phyloP scores from a whole-genome alignment of 805 yeast genomes.

The Ogataea polymorpha region DNA sequence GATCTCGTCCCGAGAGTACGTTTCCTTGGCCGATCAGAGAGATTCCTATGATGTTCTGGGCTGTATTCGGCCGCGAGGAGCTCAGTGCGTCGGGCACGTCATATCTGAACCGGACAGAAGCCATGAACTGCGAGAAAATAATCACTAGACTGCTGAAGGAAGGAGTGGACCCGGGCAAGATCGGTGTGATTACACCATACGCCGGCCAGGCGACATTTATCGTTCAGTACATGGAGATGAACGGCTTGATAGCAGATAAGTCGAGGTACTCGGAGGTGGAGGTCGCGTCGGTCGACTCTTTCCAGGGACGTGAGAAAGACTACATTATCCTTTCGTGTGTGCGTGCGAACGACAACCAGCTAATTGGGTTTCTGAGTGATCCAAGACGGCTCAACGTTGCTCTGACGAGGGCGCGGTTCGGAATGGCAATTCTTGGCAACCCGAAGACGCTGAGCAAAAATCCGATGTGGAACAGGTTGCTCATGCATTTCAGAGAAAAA shows the following conservation, averaged over 20 bases:
- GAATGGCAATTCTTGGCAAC: slow-evolving; percentile 78
- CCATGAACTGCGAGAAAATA: slow-evolving; percentile 79
- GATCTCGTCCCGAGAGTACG: slow-evolving; percentile 49
- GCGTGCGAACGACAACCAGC: slow-evolving; percentile 64
- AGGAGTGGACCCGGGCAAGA: slow-evolving; percentile 75
- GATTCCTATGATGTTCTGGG: slow-evolving; percentile 96
- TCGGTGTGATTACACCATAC: slow-evolving; percentile 92
- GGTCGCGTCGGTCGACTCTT: slow-evolving; percentile 74
- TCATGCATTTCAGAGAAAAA: slow-evolving; percentile 74
- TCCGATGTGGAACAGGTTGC: slow-evolving; percentile 72
- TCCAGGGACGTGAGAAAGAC: slow-evolving; percentile 59
- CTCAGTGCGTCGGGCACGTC: slow-evolving; percentile 79
- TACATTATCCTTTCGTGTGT: slow-evolving; percentile 51
- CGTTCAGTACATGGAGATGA: slow-evolving; percentile 71
- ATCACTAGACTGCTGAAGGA: slow-evolving; percentile 70
- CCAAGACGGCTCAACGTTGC: slow-evolving; percentile 88
- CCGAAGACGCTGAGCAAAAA: slow-evolving; percentile 73
- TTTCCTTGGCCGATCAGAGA: slow-evolving; percentile 92
- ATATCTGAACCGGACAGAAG: slow-evolving; percentile 81
- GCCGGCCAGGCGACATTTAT: slow-evolving; percentile 89
- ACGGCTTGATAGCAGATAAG: slow-evolving; percentile 59
- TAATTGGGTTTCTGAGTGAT: slow-evolving; percentile 81
- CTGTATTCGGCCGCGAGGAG: slow-evolving; percentile 84
- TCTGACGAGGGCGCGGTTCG: slow-evolving; percentile 81
- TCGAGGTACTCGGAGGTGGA: slow-evolving; percentile 70